Evolutionary conservation across 345 rosid genomes (phyloP), one percentile per base, ranked within the genome.

Genomic region (Barbarea vulgaris): DNA sequence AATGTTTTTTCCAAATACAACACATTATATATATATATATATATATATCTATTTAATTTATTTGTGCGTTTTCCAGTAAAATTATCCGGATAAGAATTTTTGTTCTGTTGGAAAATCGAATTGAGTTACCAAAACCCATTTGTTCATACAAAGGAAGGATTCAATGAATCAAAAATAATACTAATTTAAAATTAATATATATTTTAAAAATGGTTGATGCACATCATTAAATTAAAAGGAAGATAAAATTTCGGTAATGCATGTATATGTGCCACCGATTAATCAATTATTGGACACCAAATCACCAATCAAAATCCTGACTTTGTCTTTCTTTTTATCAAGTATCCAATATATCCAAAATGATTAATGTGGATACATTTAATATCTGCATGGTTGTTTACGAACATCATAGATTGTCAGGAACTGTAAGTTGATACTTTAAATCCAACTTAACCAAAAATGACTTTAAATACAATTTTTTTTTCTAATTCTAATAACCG

Each of bases 201-300:
- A 15, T 25, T 24, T 44, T 3, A n/a, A 25, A 30, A 55, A 15
- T 47, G 17, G 50, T 54, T 65, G 44, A 42, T 56, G 65, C 19
- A 27, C 7, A 27, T 59, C 51, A 68, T 30, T 51, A 52, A 68
- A 47, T 27, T 27, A 41, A 10, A 50, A 67, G 3, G 25, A 68
- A 21, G 17, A 28, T 51, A 68, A 51, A 10, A 25, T 6, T 33
- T 53, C 31, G 12, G 22, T 44, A 41, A 62, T 61, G 22, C 18
- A 41, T 54, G 57, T 59, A 61, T 69, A 63, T 55, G 17, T 42
- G 64, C 70, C 71, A 70, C 58, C 65, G 70, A 55, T 77, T 69
- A 62, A 46, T 69, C 80, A 77, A 70, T 77, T 54, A 77, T 77
- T 70, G 27, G 19, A 63, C 60, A 70, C 52, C 59, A 63, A 72